Base-by-base conservation (phyloP, 192 early-diverging fungal species). In the Umbelopsis ramanniana region DNA sequence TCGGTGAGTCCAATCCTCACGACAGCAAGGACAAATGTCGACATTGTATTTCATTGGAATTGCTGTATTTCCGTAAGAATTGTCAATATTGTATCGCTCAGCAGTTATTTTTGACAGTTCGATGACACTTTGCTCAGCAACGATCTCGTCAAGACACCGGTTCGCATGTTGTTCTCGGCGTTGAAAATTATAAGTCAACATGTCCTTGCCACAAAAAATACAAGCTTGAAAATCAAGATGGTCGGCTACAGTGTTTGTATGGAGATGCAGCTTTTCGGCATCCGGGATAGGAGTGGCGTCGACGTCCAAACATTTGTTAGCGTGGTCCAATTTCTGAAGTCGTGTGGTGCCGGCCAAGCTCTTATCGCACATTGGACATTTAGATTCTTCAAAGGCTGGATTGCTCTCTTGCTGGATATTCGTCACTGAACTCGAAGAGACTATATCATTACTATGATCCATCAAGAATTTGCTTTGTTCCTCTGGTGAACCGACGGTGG, bases 91-190 rank as follows among this genome's bases (percentile, higher is more conserved):
- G 35, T 63, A 37, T 37, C 33, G 23, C 35, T 63, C 57, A 3
- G 57, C 57, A 35, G 57, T 63, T 37, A 19, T 29, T 33, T 63
- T 63, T 35, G 57, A 63, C 17, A 35, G 12, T 37, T 63, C 29
- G 17, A 63, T 63, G 6, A 63, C 33, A 37, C 14, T 26, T 8
- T 63, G 57, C 14, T 63, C 57, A 6, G 26, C 15, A 63, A 63
- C 71, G n/a, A 72, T 33, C 10, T 72, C 71, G 21, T 72, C 71
- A 12, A 72, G 54, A 37, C 71, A 72, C 6, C 71, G 71, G 21
- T 72, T 72, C 6, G 54, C 23, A 46, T 72, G 71, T 46, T 72
- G 71, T 24, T 46, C 35, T 26, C 54, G 71, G 1, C 53, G 26
- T 7, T 55, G 43, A 26, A 19, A 6, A 46, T 43, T 57, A 24